Percentiles rank a stretch among this genome's conserved stretches.
phyloP scores from a whole-genome alignment of 306 rosid genomes.

The Nissolia schottii region DNA sequence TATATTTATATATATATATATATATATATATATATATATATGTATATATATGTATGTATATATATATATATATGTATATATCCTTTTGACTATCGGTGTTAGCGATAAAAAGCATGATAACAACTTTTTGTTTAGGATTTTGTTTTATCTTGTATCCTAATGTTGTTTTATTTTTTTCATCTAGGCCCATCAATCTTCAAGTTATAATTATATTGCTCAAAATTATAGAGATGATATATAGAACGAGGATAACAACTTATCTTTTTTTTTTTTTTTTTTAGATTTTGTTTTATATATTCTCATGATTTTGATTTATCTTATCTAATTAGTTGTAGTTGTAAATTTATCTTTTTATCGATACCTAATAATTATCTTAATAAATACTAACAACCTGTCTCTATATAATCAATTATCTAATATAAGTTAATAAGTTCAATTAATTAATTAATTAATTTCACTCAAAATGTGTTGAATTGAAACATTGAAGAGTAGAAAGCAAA shows the following conservation, averaged over 20 bases:
- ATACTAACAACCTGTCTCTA: no score
- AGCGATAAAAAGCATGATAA: not conserved
- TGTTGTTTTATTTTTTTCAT: no score
- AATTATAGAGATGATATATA: no score
- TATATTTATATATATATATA: no score
- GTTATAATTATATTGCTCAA: not conserved
- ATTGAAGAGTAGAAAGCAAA: not conserved
- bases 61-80: slow-evolving; percentile 42
- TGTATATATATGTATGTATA: no score
- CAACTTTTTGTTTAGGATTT: not conserved
- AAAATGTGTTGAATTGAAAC: not conserved
- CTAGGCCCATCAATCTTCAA: not conserved
- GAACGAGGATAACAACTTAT: not conserved
- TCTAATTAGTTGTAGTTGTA: not conserved
- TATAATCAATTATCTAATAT: no score
- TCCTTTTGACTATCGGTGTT: slow-evolving; percentile 20
- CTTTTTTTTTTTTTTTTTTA: no score
- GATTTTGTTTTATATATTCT: not conserved
- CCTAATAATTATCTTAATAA: not conserved
- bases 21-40: no score
- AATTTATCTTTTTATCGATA: not conserved
- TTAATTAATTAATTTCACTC: not conserved
- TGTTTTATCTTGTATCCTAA: not conserved
- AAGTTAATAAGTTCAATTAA: not conserved
- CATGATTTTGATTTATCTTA: no score